A percentile compares a stretch with the other conserved stretches of the same genome.
phyloP scores from a whole-genome alignment of 371 early-diverging fungal species.

The Circinella umbellata region DNA sequence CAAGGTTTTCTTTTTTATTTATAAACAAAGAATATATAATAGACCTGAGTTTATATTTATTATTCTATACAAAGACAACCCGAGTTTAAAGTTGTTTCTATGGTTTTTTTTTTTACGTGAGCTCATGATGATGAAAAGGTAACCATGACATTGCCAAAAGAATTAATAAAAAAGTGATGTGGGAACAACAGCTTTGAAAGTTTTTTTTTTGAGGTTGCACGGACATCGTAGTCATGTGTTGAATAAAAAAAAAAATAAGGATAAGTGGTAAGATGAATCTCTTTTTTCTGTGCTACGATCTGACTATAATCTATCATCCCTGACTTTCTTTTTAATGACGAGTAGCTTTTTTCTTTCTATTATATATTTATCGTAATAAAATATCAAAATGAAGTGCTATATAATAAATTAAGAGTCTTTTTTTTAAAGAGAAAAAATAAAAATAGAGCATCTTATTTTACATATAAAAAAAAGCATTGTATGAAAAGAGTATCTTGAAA shows the following conservation, averaged over 20 bases:
- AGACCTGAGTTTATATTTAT: too few species aligned
- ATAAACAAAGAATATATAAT: too few species aligned
- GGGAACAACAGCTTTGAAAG: too few species aligned
- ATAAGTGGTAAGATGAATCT: background rate
- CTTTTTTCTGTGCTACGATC: background rate
- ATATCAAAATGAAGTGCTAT: background rate
- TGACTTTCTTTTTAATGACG: background rate
- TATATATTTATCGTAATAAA: background rate
- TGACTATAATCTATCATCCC: background rate
- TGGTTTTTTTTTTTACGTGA: too few species aligned
- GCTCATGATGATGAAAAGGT: background rate
- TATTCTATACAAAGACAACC: too few species aligned
- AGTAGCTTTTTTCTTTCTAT: background rate
- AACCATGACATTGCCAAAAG: background rate
- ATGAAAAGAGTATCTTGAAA: too few species aligned
- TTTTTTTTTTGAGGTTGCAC: constrained; percentile 1
- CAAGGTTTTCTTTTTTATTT: too few species aligned
- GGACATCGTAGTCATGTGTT: constrained; percentile 5
- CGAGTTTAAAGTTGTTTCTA: too few species aligned
- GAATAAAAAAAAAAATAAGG: background rate
- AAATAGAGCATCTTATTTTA: background rate
- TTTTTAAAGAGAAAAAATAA: background rate
- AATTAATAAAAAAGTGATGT: background rate
- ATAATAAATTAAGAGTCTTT: background rate
- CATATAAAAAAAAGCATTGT: background rate